Conservation (phyloP, 768 basidiomycete species). For the Sporobolomyces roseus region DNA sequence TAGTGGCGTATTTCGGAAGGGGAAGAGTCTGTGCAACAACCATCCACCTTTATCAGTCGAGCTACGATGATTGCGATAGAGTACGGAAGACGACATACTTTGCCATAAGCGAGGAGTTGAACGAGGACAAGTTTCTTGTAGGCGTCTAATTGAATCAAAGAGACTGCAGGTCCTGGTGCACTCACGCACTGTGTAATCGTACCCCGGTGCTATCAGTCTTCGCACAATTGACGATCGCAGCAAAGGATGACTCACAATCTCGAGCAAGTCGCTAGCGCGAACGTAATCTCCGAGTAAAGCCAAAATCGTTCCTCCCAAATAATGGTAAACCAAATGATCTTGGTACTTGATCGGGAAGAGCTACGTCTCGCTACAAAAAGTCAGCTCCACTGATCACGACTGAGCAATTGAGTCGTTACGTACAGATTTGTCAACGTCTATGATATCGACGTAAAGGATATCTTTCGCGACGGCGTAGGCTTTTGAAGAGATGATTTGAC, state of each 20-base stretch:
- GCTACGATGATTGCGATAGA: neutral
- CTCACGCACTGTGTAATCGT: slow-evolving; percentile 47
- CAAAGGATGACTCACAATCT: slow-evolving; percentile 61
- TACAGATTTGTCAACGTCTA: slow-evolving; percentile 56
- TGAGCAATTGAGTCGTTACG: neutral
- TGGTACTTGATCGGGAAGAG: slow-evolving; percentile 62
- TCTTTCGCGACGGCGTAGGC: slow-evolving; percentile 61
- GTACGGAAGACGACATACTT: slow-evolving; percentile 51
- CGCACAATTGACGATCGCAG: neutral
- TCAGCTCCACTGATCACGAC: neutral
- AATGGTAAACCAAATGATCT: slow-evolving; percentile 81
- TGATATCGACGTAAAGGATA: slow-evolving; percentile 63
- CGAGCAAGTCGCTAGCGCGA: slow-evolving; percentile 71
- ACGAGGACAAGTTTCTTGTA: slow-evolving; percentile 76
- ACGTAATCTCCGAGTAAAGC: slow-evolving; percentile 64
- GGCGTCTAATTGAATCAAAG: slow-evolving; percentile 76
- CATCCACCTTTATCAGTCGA: neutral
- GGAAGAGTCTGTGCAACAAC: slow-evolving; percentile 46
- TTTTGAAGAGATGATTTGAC: slow-evolving; percentile 57
- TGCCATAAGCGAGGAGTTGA: slow-evolving; percentile 71
- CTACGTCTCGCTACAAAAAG: slow-evolving; percentile 14
- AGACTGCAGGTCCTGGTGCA: slow-evolving; percentile 55
- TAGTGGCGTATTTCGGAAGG: slow-evolving; percentile 71
- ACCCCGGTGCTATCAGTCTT: neutral
- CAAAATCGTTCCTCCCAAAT: slow-evolving; percentile 68